Evolutionary conservation across 345 rosid genomes (phyloP), one percentile per base, ranked within the genome.

Genomic region (Rhodamnia argentea): DNA sequence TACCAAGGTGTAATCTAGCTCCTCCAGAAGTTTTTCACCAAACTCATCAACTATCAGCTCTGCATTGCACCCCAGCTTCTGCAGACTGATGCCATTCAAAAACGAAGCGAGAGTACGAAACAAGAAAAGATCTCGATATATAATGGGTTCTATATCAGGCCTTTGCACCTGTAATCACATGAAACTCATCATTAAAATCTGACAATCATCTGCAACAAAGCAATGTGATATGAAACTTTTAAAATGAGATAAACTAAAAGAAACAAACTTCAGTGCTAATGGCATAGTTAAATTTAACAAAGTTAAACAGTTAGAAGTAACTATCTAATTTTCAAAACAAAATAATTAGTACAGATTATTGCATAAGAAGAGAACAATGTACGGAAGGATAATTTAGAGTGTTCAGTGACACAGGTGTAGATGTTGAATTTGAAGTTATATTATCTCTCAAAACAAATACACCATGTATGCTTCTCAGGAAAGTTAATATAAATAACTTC

Each of bases 1-100:
- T 97, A 97, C 98, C 99, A 95, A 90, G 85, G 98, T 97, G 90
- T 96, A 97, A 90, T 95, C 99, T 86, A 97, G 97, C 94, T 97
- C 99, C 93, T 97, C 99, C 95, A 97, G 89, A 86, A 97, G 97
- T 87, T 97, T 97, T 87, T 97, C 98, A 86, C 98, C 99, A 91
- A 96, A 97, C 91, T 95, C 99, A 91, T 97, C 98, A 85, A 97
- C 99, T 86, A 97, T 93, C 85, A 97, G 93, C 92, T 96, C 99
- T 57, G 98, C 95, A 86, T 97, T 97, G 93, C 98, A 97, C 81
- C 99, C 99, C 89, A 97, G 86, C 88, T 96, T 97, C 92, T 95
- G 95, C 86, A 96, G 84, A 85, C 99, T 96, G 84, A 97, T 91
- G 83, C 95, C 98, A 88, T 97, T 97, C 86, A 96, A 92, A 90